phyloP scores from a whole-genome alignment of 73 alveolate species.

The Paramecium tetraurelia region DNA sequence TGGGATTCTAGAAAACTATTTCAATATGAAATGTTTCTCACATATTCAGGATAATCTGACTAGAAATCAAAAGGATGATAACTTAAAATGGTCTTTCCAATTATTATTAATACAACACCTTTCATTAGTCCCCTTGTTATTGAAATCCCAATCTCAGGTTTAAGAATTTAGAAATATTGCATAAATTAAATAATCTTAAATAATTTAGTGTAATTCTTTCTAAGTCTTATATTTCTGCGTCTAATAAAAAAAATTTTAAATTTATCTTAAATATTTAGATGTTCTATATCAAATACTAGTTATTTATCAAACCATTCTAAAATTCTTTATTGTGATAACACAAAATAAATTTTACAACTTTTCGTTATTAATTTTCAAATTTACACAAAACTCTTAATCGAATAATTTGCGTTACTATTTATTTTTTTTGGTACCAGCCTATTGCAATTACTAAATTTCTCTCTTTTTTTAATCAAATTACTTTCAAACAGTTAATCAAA shows the following conservation, averaged over 20 bases:
- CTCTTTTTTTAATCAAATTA: no score
- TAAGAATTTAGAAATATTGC: neutral
- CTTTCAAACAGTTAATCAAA: neutral
- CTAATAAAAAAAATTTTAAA: no score
- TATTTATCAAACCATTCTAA: neutral
- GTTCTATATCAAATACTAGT: neutral
- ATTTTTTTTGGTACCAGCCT: no score
- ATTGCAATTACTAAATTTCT: neutral
- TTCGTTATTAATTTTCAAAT: no score
- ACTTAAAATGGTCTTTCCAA: neutral
- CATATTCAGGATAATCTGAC: neutral
- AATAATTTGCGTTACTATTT: neutral
- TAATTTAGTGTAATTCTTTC: neutral
- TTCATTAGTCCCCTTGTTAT: neutral
- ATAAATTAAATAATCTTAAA: neutral
- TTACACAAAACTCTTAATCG: neutral
- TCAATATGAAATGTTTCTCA: neutral
- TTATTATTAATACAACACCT: neutral
- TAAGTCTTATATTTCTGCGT: neutral
- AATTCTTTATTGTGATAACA: neutral
- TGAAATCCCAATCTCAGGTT: slow-evolving; percentile 21
- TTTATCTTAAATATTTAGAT: neutral
- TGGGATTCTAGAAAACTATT: neutral
- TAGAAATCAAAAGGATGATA: neutral
- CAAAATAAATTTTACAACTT: neutral